Conservation (phyloP, 108 stramenopile species). For the Skeletonema tropicum region DNA sequence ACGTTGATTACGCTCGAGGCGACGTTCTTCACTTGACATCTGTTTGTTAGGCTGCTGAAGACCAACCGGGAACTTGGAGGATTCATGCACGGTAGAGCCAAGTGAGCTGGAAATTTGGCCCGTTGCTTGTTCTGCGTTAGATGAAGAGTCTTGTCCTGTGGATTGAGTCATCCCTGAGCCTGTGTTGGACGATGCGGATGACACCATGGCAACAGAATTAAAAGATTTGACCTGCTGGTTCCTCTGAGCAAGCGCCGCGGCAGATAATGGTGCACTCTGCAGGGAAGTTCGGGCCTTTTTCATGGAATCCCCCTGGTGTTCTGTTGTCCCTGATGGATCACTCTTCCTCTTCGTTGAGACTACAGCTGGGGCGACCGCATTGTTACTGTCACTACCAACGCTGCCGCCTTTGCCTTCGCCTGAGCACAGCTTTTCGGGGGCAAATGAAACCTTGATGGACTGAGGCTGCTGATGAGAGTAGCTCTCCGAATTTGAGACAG, state of each 20-base stretch:
- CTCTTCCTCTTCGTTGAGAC: conserved; percentile 2
- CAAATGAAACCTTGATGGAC: conserved; percentile 1
- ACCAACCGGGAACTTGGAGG: background rate
- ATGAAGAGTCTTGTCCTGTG: conserved; percentile 14
- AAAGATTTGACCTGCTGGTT: background rate
- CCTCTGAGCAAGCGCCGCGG: background rate
- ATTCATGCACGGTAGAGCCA: background rate
- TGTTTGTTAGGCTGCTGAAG: conserved; percentile 27
- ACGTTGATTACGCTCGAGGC: conserved; percentile 47
- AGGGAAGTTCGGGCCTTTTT: background rate
- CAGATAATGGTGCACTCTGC: conserved; percentile 17
- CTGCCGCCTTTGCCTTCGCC: background rate
- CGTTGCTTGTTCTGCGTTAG: background rate
- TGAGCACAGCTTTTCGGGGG: background rate
- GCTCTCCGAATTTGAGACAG: conserved; percentile 10
- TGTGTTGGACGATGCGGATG: conserved; percentile 17
- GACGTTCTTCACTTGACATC: conserved; percentile 24
- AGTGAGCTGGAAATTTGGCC: background rate
- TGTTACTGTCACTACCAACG: conserved; percentile 12
- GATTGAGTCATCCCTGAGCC: conserved; percentile 14
- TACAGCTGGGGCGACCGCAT: conserved; percentile 1
- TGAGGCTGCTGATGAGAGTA: conserved; percentile 7
- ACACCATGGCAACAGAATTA: conserved; percentile 14
- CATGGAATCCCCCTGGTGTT: background rate
- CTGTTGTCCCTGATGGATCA: background rate